These are phyloP conservation scores for Zygosaccharomyces pseudorouxii DNA, from an alignment of 805 yeast genomes.

Conservation along the genomic window DNA sequence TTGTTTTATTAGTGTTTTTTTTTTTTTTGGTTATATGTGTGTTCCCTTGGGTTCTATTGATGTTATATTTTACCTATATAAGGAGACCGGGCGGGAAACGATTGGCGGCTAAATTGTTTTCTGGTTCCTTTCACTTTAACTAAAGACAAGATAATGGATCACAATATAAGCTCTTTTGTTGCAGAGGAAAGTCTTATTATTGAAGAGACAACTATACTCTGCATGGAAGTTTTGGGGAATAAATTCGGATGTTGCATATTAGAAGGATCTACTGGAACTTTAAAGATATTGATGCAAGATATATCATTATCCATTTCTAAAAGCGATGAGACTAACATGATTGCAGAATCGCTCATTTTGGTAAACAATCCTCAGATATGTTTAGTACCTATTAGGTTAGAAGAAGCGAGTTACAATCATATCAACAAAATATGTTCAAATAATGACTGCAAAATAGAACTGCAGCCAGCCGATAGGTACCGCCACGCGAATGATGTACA, in stretches of 20 bases:
- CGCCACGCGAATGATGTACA: conserved; percentile 5
- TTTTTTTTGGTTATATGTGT: background rate
- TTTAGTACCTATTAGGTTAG: conserved; percentile 20
- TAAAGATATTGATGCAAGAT: conserved; percentile 19
- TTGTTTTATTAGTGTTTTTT: background rate
- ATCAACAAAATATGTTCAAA: conserved; percentile 10
- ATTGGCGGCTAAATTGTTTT: conserved; percentile 5
- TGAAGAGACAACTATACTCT: conserved; percentile 12
- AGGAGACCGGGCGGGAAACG: background rate
- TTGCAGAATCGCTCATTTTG: conserved; percentile 15
- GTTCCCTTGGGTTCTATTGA: background rate
- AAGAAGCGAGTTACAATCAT: conserved; percentile 9
- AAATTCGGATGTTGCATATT: conserved; percentile 17
- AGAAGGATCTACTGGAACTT: conserved; percentile 8
- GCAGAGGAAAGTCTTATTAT: conserved; percentile 6
- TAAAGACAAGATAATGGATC: background rate
- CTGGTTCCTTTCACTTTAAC: background rate
- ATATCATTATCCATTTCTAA: conserved; percentile 4
- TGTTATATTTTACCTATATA: background rate
- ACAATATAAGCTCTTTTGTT: background rate
- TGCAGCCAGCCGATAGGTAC: conserved; percentile 13
- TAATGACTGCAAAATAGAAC: conserved; percentile 11
- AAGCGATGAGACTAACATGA: conserved; percentile 15
- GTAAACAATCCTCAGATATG: conserved; percentile 19
- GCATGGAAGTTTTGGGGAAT: conserved; percentile 12